Base-by-base conservation (phyloP, 2,329 filamentous ascomycete genomes). In the Calonectria fujianensis region DNA sequence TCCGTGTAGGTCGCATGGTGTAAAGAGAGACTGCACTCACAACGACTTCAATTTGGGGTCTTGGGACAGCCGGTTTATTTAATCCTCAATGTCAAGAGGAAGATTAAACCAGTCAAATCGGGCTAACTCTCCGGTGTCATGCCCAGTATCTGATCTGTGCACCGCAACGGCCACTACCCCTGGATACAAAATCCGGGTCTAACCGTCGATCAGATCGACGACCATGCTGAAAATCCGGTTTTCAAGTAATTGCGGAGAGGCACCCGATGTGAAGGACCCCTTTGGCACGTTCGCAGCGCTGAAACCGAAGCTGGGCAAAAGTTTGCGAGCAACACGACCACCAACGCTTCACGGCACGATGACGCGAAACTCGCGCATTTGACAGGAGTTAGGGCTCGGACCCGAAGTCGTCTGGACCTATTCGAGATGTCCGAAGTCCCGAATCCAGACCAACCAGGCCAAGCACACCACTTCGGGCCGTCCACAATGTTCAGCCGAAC, bases 131-230 rank as follows among this genome's bases (percentile, higher is more conserved):
- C 13, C 6, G 5, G 32, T 27, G n/a, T 16, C 9, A 61, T 61
- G 57, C 57, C n/a, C 57, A 61, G 16, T 8, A 41, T 29, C 57
- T n/a, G 35, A 61, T 61, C 57, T 61, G 57, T 61, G 57, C 57
- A 61, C 57, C n/a, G 45, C 35, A 41, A 32, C 31, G 37, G n/a
- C n/a, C 37, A 27, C 57, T 61, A 29, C 35, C 57, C 35, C 27
- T 10, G 35, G 3, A 27, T 10, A 37, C 32, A 54, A 24, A 29
- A 16, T 13, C 16, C n/a, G 57, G n/a, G n/a, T 24, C 35, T 29
- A 24, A 24, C 35, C 57, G 57, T n/a, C 57, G 35, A 61, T 27
- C n/a, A 61, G 57, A 61, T 39, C 32, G 29, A 32, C 32, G 27
- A 27, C 13, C 14, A 54, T 54, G 4, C 31, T 32, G 24, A 1